Base-by-base conservation (phyloP, 129 eudicot genomes). In the Centella asiatica region DNA sequence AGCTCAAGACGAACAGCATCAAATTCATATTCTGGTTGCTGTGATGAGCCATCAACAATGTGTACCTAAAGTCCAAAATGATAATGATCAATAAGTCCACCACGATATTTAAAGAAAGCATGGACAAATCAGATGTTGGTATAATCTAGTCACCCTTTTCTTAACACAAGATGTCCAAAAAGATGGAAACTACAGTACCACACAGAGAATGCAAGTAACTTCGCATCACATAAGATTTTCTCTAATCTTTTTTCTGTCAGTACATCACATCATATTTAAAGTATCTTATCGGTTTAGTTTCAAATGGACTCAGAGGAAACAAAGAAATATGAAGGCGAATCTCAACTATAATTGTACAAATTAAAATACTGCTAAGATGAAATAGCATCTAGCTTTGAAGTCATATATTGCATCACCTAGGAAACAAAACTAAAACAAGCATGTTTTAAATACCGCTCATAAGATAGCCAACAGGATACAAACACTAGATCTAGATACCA, bases 1-100 rank as follows among this genome's bases (percentile, higher is more conserved):
- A 92, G 77, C 74, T 87, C 96, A 37, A 87, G 94, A 32, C 98
- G 95, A 69, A 92, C 80, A 28, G 98, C 98, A 54, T 92, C 98
- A 63, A 64, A 92, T 73, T 87, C 98, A 53, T 84, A 87, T 46
- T 87, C 98, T 45, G 98, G 95, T 78, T 92, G 98, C 56, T 71
- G 80, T 54, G 88, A 87, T 2, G 95, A 87, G 26, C 98, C 96
- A 74, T 92, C 98, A 69, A 87, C 90, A 53, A 92, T 79, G 71
- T 92, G 98, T 62, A 92, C 94, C 95, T 87, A 84, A 65, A 66
- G 76, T 78, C 81, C 77, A 78, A 62, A 67, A 65, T 15, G 32
- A 76, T 54, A 27, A 72, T 28, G 70, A 12, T 60, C 69, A 28
- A 71, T 70, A 65, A 78, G 64, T 36, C 74, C 58, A 65, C 54